Evolutionary conservation across 768 basidiomycete species (phyloP).

Genomic region (Coprinopsis sp.): DNA sequence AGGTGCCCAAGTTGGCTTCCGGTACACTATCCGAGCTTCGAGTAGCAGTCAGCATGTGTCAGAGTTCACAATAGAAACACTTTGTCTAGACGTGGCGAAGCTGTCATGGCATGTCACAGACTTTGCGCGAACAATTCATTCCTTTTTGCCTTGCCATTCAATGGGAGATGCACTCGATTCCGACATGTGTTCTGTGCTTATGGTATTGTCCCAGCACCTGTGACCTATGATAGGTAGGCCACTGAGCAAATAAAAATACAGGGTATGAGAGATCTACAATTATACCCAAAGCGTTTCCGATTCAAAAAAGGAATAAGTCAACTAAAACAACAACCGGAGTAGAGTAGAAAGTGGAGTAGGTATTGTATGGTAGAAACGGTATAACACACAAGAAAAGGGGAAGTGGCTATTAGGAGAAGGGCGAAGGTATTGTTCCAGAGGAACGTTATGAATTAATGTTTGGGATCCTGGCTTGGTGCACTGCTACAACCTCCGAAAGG

Average conservation of each 20-base stretch:
- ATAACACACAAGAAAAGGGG: neutral
- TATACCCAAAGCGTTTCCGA: conserved; percentile 47
- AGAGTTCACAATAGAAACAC: too few relatives aligned
- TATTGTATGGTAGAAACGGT: conserved; percentile 13
- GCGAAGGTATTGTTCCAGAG: conserved; percentile 26
- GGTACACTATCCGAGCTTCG: too few relatives aligned
- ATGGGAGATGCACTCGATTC: too few relatives aligned
- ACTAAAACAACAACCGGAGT: conserved; percentile 30
- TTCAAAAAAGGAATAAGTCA: conserved; percentile 32
- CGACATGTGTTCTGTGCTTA: neutral
- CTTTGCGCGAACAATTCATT: too few relatives aligned
- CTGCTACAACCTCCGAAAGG: conserved; percentile 33
- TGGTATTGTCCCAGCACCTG: conserved; percentile 1
- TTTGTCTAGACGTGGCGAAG: too few relatives aligned
- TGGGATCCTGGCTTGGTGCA: conserved; percentile 19
- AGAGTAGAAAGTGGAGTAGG: conserved; percentile 1
- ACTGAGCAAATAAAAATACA: conserved; percentile 51
- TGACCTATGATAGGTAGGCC: conserved; percentile 13
- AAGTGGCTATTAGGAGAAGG: conserved; percentile 3
- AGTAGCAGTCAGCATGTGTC: too few relatives aligned
- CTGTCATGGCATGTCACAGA: too few relatives aligned
- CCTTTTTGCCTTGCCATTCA: too few relatives aligned
- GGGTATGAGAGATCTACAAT: conserved; percentile 46
- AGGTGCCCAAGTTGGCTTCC: neutral
- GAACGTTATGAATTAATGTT: conserved; percentile 34